A percentile compares a stretch with the other conserved stretches of the same genome.
These are phyloP conservation scores for Cicer bijugum DNA, from an alignment of 306 rosid genomes.

Conservation along the genomic window DNA sequence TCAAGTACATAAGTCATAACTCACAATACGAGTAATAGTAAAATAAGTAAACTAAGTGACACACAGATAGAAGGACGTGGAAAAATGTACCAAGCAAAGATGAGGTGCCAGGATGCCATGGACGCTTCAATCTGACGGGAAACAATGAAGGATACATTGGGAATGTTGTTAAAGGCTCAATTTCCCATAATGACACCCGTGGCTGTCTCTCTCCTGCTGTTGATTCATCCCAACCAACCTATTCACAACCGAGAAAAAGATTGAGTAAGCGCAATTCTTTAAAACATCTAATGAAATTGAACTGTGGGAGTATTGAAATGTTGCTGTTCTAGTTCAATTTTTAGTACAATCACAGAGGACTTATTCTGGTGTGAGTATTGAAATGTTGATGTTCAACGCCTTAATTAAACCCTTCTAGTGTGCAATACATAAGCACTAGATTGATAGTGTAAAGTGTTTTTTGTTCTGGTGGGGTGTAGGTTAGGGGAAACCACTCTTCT, in stretches of 20 bases:
- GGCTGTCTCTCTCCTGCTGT: slow-evolving; percentile 93
- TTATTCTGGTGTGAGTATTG: neutral
- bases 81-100: slow-evolving; percentile 66
- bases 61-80: slow-evolving; percentile 1
- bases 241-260: slow-evolving; percentile 43
- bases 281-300: slow-evolving; percentile 13
- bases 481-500: neutral
- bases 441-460: neutral
- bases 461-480: slow-evolving; percentile 8
- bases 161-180: slow-evolving; percentile 89
- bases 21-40: neutral
- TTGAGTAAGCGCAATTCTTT: neutral
- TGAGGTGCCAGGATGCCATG: slow-evolving; percentile 90
- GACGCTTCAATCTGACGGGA: slow-evolving; percentile 88
- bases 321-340: neutral
- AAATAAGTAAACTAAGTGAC: neutral
- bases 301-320: slow-evolving; percentile 5
- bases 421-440: neutral
- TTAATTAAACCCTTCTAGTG: slow-evolving; percentile 2
- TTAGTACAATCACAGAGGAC: slow-evolving; percentile 4
- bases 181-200: slow-evolving; percentile 91
- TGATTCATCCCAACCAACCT: slow-evolving; percentile 98
- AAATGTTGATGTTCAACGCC: no score
- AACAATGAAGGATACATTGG: slow-evolving; percentile 91
- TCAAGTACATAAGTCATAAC: neutral